These are phyloP conservation scores for Diaporthe australafricana DNA, from an alignment of 2,329 filamentous ascomycete species.

Conservation along the genomic window DNA sequence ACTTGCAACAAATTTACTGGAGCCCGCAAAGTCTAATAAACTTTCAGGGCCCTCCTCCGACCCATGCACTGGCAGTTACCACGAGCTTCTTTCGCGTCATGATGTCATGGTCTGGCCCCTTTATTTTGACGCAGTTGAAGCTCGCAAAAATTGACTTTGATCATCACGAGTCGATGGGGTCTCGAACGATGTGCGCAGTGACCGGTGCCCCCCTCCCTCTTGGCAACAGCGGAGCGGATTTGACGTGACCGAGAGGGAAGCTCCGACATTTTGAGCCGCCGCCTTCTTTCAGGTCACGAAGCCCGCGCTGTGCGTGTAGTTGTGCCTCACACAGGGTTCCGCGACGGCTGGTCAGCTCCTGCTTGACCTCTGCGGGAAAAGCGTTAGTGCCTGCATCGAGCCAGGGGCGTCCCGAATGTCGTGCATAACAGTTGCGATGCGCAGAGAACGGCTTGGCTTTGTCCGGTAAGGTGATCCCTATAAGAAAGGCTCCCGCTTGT, in stretches of 20 bases:
- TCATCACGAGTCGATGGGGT: constrained; percentile 6
- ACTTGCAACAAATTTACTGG: constrained; percentile 24
- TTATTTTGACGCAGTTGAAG: not conserved
- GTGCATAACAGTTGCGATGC: constrained; percentile 1
- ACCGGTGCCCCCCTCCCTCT: constrained; percentile 1
- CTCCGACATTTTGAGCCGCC: constrained; percentile 3
- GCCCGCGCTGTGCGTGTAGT: not conserved
- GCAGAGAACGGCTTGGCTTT: not conserved
- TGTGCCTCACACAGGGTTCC: not conserved
- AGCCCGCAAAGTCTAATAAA: constrained; percentile 23
- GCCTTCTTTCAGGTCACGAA: not conserved
- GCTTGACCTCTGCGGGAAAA: not conserved
- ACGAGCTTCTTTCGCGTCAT: constrained; percentile 11
- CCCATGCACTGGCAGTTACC: not conserved
- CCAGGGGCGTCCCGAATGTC: constrained; percentile 1
- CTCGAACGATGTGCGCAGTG: constrained; percentile 4
- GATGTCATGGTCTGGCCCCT: not conserved
- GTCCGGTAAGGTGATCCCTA: constrained; percentile 7
- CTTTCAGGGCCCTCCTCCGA: constrained; percentile 15
- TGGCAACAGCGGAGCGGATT: constrained; percentile 26
- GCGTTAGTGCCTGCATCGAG: not conserved
- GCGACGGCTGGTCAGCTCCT: constrained; percentile 3
- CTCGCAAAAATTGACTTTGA: constrained; percentile 18
- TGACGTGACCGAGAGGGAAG: constrained; percentile 6
- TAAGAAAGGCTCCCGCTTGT: not conserved